Evolutionary conservation across 208 protist genomes (phyloP).

Genomic region (Crithidia fasciculata): DNA sequence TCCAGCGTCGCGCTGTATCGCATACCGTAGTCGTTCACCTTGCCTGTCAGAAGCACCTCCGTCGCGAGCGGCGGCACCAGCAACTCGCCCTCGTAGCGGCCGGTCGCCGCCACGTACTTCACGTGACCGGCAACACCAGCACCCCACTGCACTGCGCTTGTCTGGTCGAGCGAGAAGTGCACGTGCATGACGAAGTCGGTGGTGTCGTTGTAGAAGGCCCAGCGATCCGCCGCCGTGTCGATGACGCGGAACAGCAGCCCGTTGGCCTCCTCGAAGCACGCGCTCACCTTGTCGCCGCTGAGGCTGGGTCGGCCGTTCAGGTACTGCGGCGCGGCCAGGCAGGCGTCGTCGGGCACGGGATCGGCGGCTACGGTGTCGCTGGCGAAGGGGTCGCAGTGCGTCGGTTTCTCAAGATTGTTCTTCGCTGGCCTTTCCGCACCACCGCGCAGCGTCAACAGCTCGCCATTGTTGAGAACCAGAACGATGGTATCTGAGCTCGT

Average conservation of each 20-base stretch:
- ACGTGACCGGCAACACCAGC: conserved; percentile 6
- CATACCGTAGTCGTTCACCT: conserved; percentile 29
- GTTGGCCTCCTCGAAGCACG: conserved; percentile 36
- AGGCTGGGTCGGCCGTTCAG: conserved; percentile 36
- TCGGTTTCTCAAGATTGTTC: not conserved
- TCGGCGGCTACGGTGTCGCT: not conserved
- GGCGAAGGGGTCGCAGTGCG: not conserved
- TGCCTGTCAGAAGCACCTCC: conserved; percentile 29
- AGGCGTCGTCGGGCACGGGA: not conserved
- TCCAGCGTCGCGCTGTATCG: conserved; percentile 26
- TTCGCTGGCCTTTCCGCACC: not conserved
- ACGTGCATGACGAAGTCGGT: conserved; percentile 40
- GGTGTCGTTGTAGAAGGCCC: conserved; percentile 79
- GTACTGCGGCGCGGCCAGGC: conserved; percentile 2
- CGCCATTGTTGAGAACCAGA: conserved; percentile 23
- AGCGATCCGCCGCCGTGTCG: conserved; percentile 30
- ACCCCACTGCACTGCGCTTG: conserved; percentile 25
- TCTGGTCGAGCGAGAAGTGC: conserved; percentile 27
- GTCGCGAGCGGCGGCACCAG: conserved; percentile 30
- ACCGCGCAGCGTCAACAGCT: conserved; percentile 17
- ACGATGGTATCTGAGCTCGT: not conserved
- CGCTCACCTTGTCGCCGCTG: conserved; percentile 20
- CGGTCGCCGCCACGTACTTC: conserved; percentile 18
- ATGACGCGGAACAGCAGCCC: conserved; percentile 72
- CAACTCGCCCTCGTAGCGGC: conserved; percentile 26